Conservation (phyloP, 257 asterid species). For the Primulina tabacum region DNA sequence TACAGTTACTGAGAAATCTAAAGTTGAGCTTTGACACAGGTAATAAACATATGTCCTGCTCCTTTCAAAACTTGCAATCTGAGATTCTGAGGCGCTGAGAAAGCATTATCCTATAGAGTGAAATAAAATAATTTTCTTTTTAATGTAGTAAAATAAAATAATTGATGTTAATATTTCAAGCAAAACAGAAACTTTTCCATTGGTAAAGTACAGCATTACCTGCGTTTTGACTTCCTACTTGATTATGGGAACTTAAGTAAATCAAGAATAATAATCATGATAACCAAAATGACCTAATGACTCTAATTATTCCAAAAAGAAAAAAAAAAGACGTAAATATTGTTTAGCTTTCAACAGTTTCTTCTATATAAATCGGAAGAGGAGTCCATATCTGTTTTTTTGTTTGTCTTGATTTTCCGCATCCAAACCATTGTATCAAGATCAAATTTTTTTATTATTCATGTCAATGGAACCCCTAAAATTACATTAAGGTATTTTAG, state of each 20-base stretch:
- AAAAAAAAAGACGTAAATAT: background rate
- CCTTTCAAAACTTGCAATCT: too few species aligned
- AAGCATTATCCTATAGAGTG: too few species aligned
- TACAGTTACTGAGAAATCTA: background rate
- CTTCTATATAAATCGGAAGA: conserved; percentile 13
- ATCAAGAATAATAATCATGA: conserved; percentile 18
- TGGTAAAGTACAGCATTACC: background rate
- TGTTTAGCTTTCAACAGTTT: background rate
- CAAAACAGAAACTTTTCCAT: background rate
- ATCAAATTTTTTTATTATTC: background rate
- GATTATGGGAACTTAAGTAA: conserved; percentile 11
- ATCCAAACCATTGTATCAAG: conserved; percentile 15
- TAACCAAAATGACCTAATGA: background rate
- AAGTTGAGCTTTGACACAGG: too few species aligned
- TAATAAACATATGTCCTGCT: too few species aligned
- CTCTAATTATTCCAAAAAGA: background rate
- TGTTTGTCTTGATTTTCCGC: conserved; percentile 5
- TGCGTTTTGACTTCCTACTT: conserved; percentile 12
- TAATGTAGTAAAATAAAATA: too few species aligned
- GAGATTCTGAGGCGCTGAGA: too few species aligned
- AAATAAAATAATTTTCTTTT: too few species aligned
- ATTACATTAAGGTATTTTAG: background rate
- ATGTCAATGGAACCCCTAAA: background rate
- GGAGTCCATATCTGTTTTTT: background rate
- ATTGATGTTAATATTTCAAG: too few species aligned